Conservation (phyloP, 2,329 filamentous ascomycete species). For the Alternaria infectoria region DNA sequence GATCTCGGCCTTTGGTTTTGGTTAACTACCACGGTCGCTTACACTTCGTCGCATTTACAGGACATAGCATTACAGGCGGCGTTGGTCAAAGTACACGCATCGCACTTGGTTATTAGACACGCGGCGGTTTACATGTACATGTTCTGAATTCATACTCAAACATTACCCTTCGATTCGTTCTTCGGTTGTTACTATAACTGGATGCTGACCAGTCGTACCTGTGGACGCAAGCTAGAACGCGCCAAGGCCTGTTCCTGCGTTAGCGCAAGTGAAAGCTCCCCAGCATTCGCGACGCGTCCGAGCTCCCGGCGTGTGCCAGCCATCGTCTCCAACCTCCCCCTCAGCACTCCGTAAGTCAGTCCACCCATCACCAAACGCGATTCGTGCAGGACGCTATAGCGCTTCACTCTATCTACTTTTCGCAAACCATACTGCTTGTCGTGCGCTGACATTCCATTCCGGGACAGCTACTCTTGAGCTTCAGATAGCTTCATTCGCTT, state of each 20-base stretch:
- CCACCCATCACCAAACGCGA: neutral
- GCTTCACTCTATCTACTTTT: neutral
- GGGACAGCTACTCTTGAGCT: neutral
- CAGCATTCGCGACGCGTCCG: neutral
- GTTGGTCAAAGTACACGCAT: neutral
- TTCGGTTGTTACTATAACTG: neutral
- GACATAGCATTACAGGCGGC: conserved; percentile 5
- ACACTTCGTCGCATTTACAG: conserved; percentile 6
- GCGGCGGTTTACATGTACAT: neutral
- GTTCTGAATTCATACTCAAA: neutral
- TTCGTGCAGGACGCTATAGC: neutral
- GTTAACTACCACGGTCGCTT: neutral
- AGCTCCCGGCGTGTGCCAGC: conserved; percentile 1
- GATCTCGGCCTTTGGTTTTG: neutral
- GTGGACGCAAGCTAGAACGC: neutral
- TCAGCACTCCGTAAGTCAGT: neutral
- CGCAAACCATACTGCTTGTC: neutral
- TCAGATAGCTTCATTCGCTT: neutral
- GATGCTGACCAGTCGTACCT: neutral
- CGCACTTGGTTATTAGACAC: neutral
- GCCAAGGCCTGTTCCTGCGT: conserved; percentile 12
- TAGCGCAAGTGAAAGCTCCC: conserved; percentile 10
- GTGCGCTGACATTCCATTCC: neutral
- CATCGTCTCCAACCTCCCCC: neutral
- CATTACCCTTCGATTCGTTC: neutral